Evolutionary conservation across 345 rosid species (phyloP).

Genomic region (Gossypium australe): DNA sequence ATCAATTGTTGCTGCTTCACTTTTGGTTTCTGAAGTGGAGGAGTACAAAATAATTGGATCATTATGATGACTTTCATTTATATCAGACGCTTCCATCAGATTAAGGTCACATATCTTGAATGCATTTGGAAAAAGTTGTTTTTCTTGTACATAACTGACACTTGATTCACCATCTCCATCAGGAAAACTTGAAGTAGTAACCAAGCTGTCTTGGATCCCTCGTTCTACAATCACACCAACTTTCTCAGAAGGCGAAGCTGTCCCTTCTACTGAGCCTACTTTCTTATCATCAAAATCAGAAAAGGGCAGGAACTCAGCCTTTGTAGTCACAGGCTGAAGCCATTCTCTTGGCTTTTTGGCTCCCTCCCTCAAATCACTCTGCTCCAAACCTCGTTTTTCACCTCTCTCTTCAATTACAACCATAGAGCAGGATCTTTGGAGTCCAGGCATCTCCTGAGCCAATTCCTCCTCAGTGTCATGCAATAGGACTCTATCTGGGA

Average conservation of each 20-base stretch:
- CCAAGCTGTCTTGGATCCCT: conserved; percentile 32
- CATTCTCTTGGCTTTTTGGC: conserved; percentile 67
- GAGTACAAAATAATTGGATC: conserved; percentile 36
- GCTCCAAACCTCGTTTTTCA: conserved; percentile 56
- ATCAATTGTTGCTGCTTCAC: conserved; percentile 50
- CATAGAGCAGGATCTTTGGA: conserved; percentile 44
- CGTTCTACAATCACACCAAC: conserved; percentile 16
- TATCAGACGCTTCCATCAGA: conserved; percentile 67
- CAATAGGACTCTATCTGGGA: conserved; percentile 42
- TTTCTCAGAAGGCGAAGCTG: conserved; percentile 29
- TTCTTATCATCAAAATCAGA: conserved; percentile 31
- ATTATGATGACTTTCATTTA: conserved; percentile 41
- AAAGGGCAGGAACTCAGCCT: conserved; percentile 24
- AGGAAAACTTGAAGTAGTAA: conserved; percentile 25
- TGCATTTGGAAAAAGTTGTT: conserved; percentile 68
- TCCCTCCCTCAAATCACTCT: conserved; percentile 41
- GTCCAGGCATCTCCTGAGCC: conserved; percentile 31
- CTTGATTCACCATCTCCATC: conserved; percentile 29
- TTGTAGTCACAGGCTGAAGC: conserved; percentile 43
- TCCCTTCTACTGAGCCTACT: conserved; percentile 21
- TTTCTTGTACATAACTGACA: conserved; percentile 54
- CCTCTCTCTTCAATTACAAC: conserved; percentile 47
- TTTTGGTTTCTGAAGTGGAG: conserved; percentile 32
- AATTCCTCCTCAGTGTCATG: conserved; percentile 38
- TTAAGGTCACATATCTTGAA: conserved; percentile 92